Base-by-base conservation (phyloP, 2,329 filamentous ascomycete species). In the Aspergillus fijiensis region DNA sequence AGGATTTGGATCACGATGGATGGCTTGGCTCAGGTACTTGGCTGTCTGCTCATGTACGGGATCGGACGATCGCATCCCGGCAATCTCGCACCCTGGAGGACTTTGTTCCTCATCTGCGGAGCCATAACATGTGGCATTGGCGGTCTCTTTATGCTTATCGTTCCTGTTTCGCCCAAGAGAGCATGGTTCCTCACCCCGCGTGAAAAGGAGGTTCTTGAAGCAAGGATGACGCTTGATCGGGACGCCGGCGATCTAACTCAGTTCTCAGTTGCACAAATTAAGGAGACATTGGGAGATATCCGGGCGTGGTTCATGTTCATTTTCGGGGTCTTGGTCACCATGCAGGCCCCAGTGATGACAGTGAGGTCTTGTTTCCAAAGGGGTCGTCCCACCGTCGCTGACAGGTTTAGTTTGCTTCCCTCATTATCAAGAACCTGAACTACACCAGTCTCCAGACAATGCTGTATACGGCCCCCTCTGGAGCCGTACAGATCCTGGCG, bases 81-180 rank as follows among this genome's bases (percentile, higher is more conserved):
- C 71, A 0, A 67, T 84, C 4, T 84, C 4, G 73, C 72, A 0
- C 76, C 80, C 0, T 84, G 82, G 82, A 71, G 80, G 35, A 69
- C 74, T 0, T 67, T 84, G 42, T 84, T 84, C 65, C 69, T 84
- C 31, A 72, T 84, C 12, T 82, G 79, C 58, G 82, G 82, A n/a
- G 78, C 75, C 0, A 60, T 82, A 7, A 84, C 82, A 0, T 64
- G 73, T 2, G 68, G 70, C 1, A 71, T 74, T 7, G 82, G 82
- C 1, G 67, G 81, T 0, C 58, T 75, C 0, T 84, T 84, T 68
- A 80, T 76, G 58, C 62, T 80, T 25, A 60, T 78, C 51, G 81
- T 84, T 76, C 82, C 82, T 0, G 74, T 70, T 47, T 77, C 78
- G 0, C 80, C 81, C 0, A 73, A 73, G 2, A 74, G 77, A 12